A percentile compares a stretch with the other conserved stretches of the same genome.
These are phyloP conservation scores for Calonectria crousiana DNA, from an alignment of 2,329 filamentous ascomycete genomes.

Conservation along the genomic window DNA sequence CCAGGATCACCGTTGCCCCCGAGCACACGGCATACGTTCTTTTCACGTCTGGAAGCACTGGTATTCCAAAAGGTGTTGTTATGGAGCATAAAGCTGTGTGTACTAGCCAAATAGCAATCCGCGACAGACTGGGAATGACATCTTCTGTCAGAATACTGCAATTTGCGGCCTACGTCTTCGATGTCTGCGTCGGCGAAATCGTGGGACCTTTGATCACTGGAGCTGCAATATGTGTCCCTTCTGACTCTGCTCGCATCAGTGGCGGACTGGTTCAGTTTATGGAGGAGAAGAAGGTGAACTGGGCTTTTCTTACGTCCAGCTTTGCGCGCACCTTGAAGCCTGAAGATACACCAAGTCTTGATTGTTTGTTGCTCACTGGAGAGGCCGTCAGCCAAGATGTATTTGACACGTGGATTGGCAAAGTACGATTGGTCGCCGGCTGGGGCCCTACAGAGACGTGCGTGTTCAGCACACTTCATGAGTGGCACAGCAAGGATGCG, in stretches of 20 bases:
- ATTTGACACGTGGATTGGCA: not conserved
- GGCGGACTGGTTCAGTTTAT: not conserved
- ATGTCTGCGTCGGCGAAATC: not conserved
- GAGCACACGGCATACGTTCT: not conserved
- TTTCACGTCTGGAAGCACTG: not conserved
- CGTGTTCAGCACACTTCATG: slow-evolving; percentile 1
- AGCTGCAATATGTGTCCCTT: not conserved
- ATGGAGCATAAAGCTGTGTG: not conserved
- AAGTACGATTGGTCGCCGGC: not conserved
- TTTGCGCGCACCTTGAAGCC: slow-evolving; percentile 10
- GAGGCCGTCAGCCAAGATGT: slow-evolving; percentile 1
- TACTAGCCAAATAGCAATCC: not conserved
- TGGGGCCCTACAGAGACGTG: not conserved
- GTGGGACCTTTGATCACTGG: not conserved
- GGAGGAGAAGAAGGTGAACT: not conserved
- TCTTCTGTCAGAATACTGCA: not conserved
- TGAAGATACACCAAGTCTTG: not conserved
- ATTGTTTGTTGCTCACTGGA: not conserved
- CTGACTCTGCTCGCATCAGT: slow-evolving; percentile 13
- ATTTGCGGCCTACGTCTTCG: not conserved
- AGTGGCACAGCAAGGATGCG: not conserved
- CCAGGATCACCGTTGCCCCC: not conserved
- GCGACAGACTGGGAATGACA: not conserved
- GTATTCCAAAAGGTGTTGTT: not conserved
- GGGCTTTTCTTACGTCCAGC: slow-evolving; percentile 5